Conservation (phyloP, 2,329 filamentous ascomycete genomes). For the Neonectria punicea region DNA sequence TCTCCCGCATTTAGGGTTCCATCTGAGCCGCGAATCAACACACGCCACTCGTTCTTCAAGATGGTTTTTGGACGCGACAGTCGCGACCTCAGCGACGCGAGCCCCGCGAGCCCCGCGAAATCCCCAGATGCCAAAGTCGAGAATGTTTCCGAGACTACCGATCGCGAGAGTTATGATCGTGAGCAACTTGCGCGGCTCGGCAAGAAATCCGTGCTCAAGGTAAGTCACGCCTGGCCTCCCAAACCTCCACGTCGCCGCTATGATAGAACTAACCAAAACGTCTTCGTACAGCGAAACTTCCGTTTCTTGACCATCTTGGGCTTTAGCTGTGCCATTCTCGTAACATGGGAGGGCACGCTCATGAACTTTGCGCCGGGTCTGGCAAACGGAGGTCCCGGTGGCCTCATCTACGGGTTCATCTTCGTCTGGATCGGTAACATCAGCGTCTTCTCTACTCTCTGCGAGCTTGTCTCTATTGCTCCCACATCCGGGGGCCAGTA, state of each 20-base stretch:
- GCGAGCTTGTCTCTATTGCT: conserved; percentile 13
- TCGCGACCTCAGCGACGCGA: conserved; percentile 23
- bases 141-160: conserved; percentile 9
- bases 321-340: conserved; percentile 42
- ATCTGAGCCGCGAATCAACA: background rate
- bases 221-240: background rate
- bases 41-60: background rate
- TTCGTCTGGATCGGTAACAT: conserved; percentile 58
- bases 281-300: conserved; percentile 35
- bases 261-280: background rate
- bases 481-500: conserved; percentile 2
- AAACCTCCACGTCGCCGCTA: too few species aligned
- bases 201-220: conserved; percentile 39
- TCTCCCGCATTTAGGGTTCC: background rate
- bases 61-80: conserved; percentile 11
- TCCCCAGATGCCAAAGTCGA: conserved; percentile 16
- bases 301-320: conserved; percentile 40
- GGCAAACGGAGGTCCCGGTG: conserved; percentile 40
- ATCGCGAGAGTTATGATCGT: conserved; percentile 37
- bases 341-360: conserved; percentile 43
- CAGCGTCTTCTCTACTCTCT: conserved; percentile 9
- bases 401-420: conserved; percentile 61
- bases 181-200: conserved; percentile 37
- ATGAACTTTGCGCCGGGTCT: conserved; percentile 42
- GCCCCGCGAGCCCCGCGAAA: conserved; percentile 12